Base-by-base conservation (phyloP, 345 rosid genomes). In the Erysimum cheiranthoides region DNA sequence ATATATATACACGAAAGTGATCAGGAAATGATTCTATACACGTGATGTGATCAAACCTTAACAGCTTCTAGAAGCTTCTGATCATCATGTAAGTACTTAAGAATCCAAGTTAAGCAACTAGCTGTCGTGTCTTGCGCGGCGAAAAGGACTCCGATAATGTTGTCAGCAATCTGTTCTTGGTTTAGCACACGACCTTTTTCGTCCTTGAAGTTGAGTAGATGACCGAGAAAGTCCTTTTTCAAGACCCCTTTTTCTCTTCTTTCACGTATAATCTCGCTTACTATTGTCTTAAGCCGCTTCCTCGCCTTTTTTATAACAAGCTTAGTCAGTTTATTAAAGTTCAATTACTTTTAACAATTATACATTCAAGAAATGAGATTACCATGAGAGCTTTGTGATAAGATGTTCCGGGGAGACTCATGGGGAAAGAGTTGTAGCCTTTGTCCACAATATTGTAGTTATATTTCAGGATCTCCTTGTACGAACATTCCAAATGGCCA, bases 121-220 rank as follows among this genome's bases (percentile, higher is more conserved):
- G 98, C 98, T 28, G 97, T 93, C 12, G 98, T 93, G 85, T 91
- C 97, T 81, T 87, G 96, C 6, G 97, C 97, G 0, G 98, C 98
- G 68, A 91, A 93, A 25, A 93, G 84, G 16, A 88, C 97, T 69
- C 98, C 98, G 18, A 91, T 84, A 45, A 89, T 82, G 78, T 93
- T 93, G 70, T 93, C 97, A 16, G 92, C 83, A 59, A 93, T 84
- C 77, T 86, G 84, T 36, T 83, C 81, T 47, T 87, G 86, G 1
- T 76, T 84, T 47, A 89, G 74, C 30, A 17, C 30, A 75, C 49
- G 54, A 6, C 88, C 92, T 30, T 78, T 78, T 34, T 54, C 87
- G 63, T 83, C 88, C 70, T 74, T 83, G 74, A 71, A 89, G 67
- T 76, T 80, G 71, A 88, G 75, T 49, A 93, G 65, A 78, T 82